phyloP scores from a whole-genome alignment of 1,284 basidiomycete genomes.

The Volvariella volvacea region DNA sequence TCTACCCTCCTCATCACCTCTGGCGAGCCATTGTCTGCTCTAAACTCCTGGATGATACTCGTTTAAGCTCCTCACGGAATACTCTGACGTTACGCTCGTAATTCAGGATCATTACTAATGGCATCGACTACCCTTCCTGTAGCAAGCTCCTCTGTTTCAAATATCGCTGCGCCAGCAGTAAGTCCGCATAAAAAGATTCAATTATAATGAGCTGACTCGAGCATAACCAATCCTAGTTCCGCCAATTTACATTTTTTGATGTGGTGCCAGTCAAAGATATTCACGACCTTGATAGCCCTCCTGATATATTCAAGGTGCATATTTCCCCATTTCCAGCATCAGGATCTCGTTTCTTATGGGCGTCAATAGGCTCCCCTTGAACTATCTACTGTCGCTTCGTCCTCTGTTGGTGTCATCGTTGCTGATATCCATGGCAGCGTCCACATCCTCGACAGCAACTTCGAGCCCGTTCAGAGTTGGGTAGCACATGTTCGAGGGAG shows the following conservation, averaged over 20 bases:
- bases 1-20: no score
- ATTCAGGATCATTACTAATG: no score
- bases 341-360: conserved; percentile 4
- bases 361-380: conserved; percentile 63
- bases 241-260: conserved; percentile 83
- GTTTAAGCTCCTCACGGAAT: no score
- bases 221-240: conserved; percentile 53
- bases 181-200: not conserved
- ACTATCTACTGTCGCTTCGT: conserved; percentile 61
- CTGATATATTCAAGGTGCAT: conserved; percentile 70
- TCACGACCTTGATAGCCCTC: conserved; percentile 69
- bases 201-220: not conserved
- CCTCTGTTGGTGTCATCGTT: conserved; percentile 59
- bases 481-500: conserved; percentile 69
- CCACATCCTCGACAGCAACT: conserved; percentile 69
- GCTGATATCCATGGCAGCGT: conserved; percentile 81
- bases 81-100: no score
- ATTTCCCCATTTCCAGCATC: not conserved
- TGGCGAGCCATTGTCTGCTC: no score
- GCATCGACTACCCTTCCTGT: not conserved
- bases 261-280: conserved; percentile 69
- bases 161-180: conserved; percentile 9
- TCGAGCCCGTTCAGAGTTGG: conserved; percentile 70
- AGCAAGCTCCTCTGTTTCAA: not conserved
- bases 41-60: no score